phyloP scores from a whole-genome alignment of 805 yeast species.

The Kazachstania africana region DNA sequence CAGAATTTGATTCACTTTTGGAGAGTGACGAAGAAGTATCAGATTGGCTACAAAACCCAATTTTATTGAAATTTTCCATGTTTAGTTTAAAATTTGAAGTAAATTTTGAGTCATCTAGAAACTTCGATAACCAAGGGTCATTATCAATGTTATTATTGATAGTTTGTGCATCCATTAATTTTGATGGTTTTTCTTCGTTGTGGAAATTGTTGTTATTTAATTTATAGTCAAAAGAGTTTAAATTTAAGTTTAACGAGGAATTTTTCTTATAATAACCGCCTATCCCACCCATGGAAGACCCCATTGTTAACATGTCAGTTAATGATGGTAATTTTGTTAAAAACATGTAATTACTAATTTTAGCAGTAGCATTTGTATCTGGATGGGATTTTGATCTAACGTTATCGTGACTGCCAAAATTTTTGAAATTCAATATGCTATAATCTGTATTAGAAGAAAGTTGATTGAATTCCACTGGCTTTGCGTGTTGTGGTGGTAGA shows the following conservation, averaged over 20 bases:
- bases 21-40: neutral
- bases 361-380: neutral
- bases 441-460: neutral
- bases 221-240: conserved; percentile 25
- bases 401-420: neutral
- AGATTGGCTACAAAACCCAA: conserved; percentile 35
- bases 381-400: neutral
- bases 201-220: neutral
- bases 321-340: conserved; percentile 27
- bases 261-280: conserved; percentile 25
- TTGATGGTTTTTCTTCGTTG: neutral
- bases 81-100: neutral
- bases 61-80: conserved; percentile 32
- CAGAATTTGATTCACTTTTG: neutral
- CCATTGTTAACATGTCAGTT: conserved; percentile 30
- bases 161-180: neutral
- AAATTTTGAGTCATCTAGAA: neutral
- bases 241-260: conserved; percentile 18
- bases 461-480: no score
- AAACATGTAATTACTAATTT: conserved; percentile 3
- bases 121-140: conserved; percentile 8
- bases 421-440: no score
- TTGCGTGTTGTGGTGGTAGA: conserved; percentile 14
- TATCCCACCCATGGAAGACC: conserved; percentile 30
- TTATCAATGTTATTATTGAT: neutral